A percentile compares a stretch with the other conserved stretches of the same genome.
Conservation (phyloP, 2,329 filamentous ascomycete species). For the Chlorencoelia australis region DNA sequence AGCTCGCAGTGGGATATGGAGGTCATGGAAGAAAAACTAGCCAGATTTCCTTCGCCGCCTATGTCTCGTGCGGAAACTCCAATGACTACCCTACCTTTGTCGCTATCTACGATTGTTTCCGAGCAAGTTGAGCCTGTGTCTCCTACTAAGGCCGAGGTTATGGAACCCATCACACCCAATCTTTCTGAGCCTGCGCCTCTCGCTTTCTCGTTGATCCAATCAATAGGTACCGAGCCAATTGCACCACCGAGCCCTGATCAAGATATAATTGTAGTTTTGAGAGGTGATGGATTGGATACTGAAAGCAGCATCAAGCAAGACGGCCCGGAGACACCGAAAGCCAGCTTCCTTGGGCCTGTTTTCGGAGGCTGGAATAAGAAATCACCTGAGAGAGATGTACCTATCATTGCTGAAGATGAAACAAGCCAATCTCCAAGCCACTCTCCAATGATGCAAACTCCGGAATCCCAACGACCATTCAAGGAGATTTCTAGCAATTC, state of each 20-base stretch:
- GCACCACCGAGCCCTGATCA: slow-evolving; percentile 35
- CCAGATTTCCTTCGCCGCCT: slow-evolving; percentile 45
- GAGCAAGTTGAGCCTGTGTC: slow-evolving; percentile 29
- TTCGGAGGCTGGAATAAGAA: slow-evolving; percentile 37
- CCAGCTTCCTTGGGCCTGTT: slow-evolving; percentile 33
- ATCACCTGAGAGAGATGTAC: slow-evolving; percentile 25
- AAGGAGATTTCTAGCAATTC: slow-evolving; percentile 54
- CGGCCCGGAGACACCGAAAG: slow-evolving; percentile 33
- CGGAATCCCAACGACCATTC: slow-evolving; percentile 48
- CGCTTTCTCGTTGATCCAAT: slow-evolving; percentile 23
- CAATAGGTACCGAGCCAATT: slow-evolving; percentile 24
- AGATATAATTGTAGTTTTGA: slow-evolving; percentile 46
- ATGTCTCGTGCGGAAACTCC: slow-evolving; percentile 27
- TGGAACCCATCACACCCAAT: slow-evolving; percentile 16
- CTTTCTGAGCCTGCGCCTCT: slow-evolving; percentile 23
- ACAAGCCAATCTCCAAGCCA: slow-evolving; percentile 46
- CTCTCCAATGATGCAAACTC: slow-evolving; percentile 37
- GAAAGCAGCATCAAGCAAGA: slow-evolving; percentile 22
- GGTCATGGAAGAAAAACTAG: slow-evolving; percentile 39
- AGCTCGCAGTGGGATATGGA: slow-evolving; percentile 41
- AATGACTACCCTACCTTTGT: slow-evolving; percentile 18
- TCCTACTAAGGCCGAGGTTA: background rate
- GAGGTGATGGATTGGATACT: slow-evolving; percentile 30
- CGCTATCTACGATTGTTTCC: slow-evolving; percentile 27
- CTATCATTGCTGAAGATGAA: slow-evolving; percentile 55